Percentiles rank a stretch among this genome's conserved stretches.
Evolutionary conservation across 2,329 filamentous ascomycete genomes (phyloP).

Genomic region (Dothiorella sarmentorum): DNA sequence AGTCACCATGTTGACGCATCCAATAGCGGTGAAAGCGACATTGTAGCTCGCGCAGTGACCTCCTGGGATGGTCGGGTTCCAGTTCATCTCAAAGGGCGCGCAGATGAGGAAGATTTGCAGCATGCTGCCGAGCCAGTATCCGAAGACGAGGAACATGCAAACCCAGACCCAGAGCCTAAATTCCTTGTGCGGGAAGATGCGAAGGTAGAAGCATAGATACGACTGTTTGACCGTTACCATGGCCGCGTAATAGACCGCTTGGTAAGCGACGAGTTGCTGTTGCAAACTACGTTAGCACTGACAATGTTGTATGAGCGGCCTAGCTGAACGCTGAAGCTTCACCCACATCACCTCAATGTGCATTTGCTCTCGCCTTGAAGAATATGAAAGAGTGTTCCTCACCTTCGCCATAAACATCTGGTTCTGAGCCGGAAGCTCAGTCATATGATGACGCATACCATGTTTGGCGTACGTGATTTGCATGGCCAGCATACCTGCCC

Average conservation of each 20-base stretch:
- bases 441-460: not conserved
- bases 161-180: constrained; percentile 1
- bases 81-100: constrained; percentile 36
- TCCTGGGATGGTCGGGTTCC: constrained; percentile 32
- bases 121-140: constrained; percentile 18
- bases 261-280: constrained; percentile 10
- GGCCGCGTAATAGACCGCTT: constrained; percentile 1
- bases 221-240: constrained; percentile 7
- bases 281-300: not conserved
- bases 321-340: too few species aligned
- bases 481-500: not conserved
- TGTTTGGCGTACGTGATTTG: constrained; percentile 3
- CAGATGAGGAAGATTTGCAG: constrained; percentile 34
- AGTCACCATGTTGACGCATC: constrained; percentile 20
- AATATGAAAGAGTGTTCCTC: not conserved
- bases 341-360: too few species aligned
- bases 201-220: constrained; percentile 9
- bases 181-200: not conserved
- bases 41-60: constrained; percentile 33
- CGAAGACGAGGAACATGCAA: constrained; percentile 12
- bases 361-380: too few species aligned
- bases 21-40: constrained; percentile 16
- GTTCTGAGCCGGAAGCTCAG: not conserved
- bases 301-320: not conserved
- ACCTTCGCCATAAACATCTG: not conserved